Evolutionary conservation across 768 basidiomycete species (phyloP), one percentile per base, ranked within the genome.

Genomic region (Lanmaoa rubissima): DNA sequence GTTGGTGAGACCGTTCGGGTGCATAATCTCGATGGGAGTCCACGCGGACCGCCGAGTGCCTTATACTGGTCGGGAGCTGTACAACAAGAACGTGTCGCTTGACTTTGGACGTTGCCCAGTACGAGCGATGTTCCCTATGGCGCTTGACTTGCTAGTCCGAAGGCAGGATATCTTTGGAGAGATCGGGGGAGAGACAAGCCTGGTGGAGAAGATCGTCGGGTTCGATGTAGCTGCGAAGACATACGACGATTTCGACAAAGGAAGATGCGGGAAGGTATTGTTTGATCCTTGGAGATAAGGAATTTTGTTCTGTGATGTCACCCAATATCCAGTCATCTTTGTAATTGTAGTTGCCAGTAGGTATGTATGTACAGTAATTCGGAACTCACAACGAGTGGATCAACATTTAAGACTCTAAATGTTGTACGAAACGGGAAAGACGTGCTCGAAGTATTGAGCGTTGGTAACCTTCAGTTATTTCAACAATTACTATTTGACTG

Each of bases 61-160:
- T 2, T 82, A 85, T 61, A 82, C 78, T 12, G 79, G 81, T 21
- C 65, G 66, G 7, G 75, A 85, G 42, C 65, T 86, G 54, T 92
- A 92, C 70, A 76, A 85, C 76, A 89, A 90, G 73, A 92, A 92
- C 68, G 79, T 90, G 8, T 88, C 86, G 1, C 75, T 90, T 26
- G 86, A 90, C 63, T 92, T 92, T 66, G 91, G 91, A 10, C 82
- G 90, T 10, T 92, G 90, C 61, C 90, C 89, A 16, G 88, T 89
- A 5, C 82, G 87, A 14, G 83, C 89, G 1, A 83, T 91, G 81
- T 85, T 92, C 62, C 86, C 86, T 11, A 69, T 81, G 54, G 90
- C 89, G 2, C 78, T 88, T 40, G 85, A 85, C 61, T 69, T 92
- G 31, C 72, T 93, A 32, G 75, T 87, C 44, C 83, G 84, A 63